A percentile compares a stretch with the other conserved stretches of the same genome.
Conservation (phyloP, 169 alveolate genomes). For the Eimeria praecox region DNA sequence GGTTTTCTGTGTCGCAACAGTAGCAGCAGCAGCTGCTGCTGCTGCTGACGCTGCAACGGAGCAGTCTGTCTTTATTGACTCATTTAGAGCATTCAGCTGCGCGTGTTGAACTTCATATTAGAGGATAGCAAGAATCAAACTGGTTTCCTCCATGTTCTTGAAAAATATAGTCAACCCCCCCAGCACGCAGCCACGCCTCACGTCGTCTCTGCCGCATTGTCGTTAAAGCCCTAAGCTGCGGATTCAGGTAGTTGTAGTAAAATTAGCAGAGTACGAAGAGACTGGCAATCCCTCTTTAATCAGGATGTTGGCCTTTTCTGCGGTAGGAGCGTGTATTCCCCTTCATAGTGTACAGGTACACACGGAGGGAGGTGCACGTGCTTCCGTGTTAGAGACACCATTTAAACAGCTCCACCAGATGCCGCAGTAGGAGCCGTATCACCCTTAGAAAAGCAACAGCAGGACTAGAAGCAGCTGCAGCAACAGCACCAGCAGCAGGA, state of each 20-base stretch:
- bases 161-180: not conserved
- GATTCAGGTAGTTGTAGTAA: not conserved
- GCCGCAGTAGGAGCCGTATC: not conserved
- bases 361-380: not conserved
- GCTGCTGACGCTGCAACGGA: not conserved
- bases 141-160: not conserved
- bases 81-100: not conserved
- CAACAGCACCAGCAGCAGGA: not conserved
- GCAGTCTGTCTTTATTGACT: not conserved
- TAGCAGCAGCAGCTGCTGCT: conserved; percentile 1
- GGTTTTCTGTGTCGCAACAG: not conserved
- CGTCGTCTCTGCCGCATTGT: not conserved
- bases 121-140: too few species aligned
- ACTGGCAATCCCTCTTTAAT: not conserved
- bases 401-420: too few species aligned
- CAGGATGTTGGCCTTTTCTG: not conserved
- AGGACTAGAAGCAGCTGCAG: not conserved
- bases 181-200: not conserved
- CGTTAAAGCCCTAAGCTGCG: not conserved
- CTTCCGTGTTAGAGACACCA: too few species aligned
- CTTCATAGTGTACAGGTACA: too few species aligned
- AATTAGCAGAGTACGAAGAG: not conserved
- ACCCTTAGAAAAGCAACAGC: not conserved
- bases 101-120: not conserved
- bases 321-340: not conserved